Evolutionary conservation across 2,329 filamentous ascomycete genomes (phyloP), one percentile per base, ranked within the genome.

Genomic region (Raffaelea arxii): DNA sequence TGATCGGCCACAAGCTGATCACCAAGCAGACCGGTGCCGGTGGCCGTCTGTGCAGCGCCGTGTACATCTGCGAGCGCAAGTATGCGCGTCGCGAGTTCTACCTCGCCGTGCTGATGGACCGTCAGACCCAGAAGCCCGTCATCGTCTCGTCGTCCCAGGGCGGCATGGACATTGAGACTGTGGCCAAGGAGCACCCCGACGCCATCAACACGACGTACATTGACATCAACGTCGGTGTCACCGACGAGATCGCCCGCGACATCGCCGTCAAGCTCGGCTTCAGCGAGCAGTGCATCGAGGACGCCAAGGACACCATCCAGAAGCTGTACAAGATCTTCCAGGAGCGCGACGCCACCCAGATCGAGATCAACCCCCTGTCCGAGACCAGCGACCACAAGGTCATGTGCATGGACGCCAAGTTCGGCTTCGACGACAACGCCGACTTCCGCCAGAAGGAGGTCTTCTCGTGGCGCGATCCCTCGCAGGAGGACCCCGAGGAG

Each of bases 51-150:
- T 98, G 92, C 80, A 97, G 86, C 70, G 80, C 90, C 54, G 92
- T 98, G 65, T 97, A 94, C 77, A 97, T 98, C 66, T 94, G 91
- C 72, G 92, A 98, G 79, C 90, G 92, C 78, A 98, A 98, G 77
- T 98, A 96, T 64, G 92, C 92, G 59, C 89, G 92, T 58, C 85
- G 92, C 64, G 92, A 98, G 72, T 98, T 98, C 76, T 98, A 98
- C 77, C 83, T 98, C 49, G 92, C 92, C 62, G 84, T 98, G 62
- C 83, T 98, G 60, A 97, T 98, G 92, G 92, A 98, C 75, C 88
- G 92, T 62, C 80, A 77, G 56, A 83, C 85, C 44, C 92, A 97
- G 73, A 77, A 79, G 55, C 92, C 92, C 58, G 89, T 97, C 64
- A 96, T 98, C 59, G 90, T 98, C 51, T 91, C 92, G 57, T 97